A percentile compares a stretch with the other conserved stretches of the same genome.
Conservation (phyloP, 306 rosid genomes). For the Cucumis sativus region Cucumber_9930_V3 NC_026661.2:4185001-4185500, state of each 20-base stretch:
- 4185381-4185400: neutral
- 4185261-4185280: neutral
- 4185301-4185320: neutral
- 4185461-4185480: neutral
- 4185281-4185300: neutral
- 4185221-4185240: neutral
- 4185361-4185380: neutral
- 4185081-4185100: slow-evolving; percentile 10
- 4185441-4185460: neutral
- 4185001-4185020: neutral
- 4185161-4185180: slow-evolving; percentile 77
- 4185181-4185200: slow-evolving; percentile 82
- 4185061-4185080: slow-evolving; percentile 1
- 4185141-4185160: slow-evolving; percentile 63
- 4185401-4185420: neutral
- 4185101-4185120: slow-evolving; percentile 13
- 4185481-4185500: neutral
- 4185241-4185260: neutral
- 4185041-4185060: neutral
- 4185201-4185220: slow-evolving; percentile 43
- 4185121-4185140: slow-evolving; percentile 26
- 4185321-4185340: neutral
- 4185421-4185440: neutral
- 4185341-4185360: neutral
- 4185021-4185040: neutral